A percentile compares a stretch with the other conserved stretches of the same genome.
Evolutionary conservation across 305 asterid genomes (phyloP).

Genomic region (Fraxinus nigra): DNA sequence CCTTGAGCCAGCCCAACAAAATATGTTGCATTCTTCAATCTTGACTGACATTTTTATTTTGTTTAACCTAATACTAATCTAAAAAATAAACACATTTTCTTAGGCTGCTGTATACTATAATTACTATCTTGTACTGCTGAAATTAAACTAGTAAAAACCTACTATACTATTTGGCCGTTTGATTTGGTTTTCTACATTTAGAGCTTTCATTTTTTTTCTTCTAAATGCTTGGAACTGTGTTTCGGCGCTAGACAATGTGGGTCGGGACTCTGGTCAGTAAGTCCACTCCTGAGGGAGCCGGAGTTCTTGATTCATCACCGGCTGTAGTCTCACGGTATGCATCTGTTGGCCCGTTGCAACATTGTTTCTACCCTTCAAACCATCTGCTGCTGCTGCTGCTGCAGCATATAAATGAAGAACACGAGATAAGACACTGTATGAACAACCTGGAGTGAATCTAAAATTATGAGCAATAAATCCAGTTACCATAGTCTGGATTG

Average conservation of each 20-base stretch:
- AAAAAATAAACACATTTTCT: conserved; percentile 3
- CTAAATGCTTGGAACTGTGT: not conserved
- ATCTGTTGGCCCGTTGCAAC: conserved; percentile 28
- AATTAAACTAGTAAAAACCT: not conserved
- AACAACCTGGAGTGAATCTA: not conserved
- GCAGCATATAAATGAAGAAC: not conserved
- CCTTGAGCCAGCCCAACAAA: conserved; percentile 25
- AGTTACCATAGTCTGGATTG: conserved; percentile 26
- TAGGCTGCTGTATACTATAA: conserved; percentile 25
- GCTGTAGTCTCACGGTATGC: conserved; percentile 11
- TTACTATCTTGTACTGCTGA: not conserved
- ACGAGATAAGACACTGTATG: not conserved
- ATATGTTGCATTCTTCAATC: conserved; percentile 7
- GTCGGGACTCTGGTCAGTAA: conserved; percentile 27
- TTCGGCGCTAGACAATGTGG: not conserved
- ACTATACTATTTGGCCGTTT: not conserved
- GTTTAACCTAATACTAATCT: not conserved
- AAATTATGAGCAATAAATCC: not conserved
- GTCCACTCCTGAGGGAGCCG: conserved; percentile 45
- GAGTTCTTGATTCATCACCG: conserved; percentile 40
- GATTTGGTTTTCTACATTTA: not conserved
- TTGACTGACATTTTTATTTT: not conserved
- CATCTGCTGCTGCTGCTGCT: not conserved
- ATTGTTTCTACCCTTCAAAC: conserved; percentile 17
- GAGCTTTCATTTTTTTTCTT: not conserved